Conservation (phyloP, 148 eudicot genomes). For the Nepenthes gracilis region DNA sequence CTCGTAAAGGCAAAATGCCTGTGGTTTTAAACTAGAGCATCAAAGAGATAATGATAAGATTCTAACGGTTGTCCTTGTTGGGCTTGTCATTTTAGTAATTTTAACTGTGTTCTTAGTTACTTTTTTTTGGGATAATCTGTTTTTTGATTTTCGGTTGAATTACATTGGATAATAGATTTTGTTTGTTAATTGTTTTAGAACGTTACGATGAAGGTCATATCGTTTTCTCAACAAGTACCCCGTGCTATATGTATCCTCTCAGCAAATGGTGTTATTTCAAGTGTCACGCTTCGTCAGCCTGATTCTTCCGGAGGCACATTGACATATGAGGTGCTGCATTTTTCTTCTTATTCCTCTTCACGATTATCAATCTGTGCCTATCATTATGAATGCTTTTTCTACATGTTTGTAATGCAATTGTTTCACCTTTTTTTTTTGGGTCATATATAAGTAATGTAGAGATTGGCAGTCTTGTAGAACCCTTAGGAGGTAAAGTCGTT, state of each 20-base stretch:
- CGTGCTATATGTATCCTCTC: conserved; percentile 93
- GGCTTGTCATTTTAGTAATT: too few species aligned
- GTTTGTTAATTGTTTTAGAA: conserved; percentile 41
- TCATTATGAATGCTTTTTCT: not conserved
- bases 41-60: too few species aligned
- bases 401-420: not conserved
- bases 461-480: not conserved
- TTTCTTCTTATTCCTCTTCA: not conserved
- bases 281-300: conserved; percentile 94
- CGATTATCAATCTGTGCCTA: too few species aligned
- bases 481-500: too few species aligned
- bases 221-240: conserved; percentile 98
- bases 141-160: too few species aligned
- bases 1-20: not conserved
- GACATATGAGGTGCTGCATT: conserved; percentile 78
- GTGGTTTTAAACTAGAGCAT: too few species aligned
- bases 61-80: too few species aligned
- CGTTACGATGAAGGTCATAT: conserved; percentile 90
- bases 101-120: too few species aligned
- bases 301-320: conserved; percentile 96
- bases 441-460: not conserved
- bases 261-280: conserved; percentile 84
- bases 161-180: not conserved
- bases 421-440: not conserved
- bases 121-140: too few species aligned